Percentiles rank a stretch among this genome's conserved stretches.
phyloP scores from a whole-genome alignment of 805 yeast species.

The Candida koratica region DNA sequence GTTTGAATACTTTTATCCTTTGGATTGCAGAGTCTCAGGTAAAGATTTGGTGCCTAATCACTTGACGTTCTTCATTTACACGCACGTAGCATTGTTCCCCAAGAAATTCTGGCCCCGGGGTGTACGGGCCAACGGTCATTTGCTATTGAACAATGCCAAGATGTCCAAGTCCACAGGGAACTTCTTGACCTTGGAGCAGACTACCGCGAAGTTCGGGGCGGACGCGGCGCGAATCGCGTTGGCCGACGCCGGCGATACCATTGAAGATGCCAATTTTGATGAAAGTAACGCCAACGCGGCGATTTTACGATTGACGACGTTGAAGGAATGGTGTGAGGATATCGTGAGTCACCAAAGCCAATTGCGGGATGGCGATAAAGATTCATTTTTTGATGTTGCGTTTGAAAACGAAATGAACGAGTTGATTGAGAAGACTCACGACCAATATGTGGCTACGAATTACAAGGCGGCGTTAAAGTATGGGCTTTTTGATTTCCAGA shows the following conservation, averaged over 20 bases:
- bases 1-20: conserved; percentile 94
- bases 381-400: conserved; percentile 74
- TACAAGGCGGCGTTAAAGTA: conserved; percentile 86
- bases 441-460: conserved; percentile 65
- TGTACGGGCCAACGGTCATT: conserved; percentile 91
- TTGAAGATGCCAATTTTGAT: conserved; percentile 97
- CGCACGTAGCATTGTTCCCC: conserved; percentile 91
- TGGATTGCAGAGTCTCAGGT: conserved; percentile 89
- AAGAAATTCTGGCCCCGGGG: conserved; percentile 91
- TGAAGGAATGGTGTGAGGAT: conserved; percentile 95
- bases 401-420: conserved; percentile 92
- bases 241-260: conserved; percentile 97
- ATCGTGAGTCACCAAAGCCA: conserved; percentile 47
- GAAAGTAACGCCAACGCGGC: conserved; percentile 97
- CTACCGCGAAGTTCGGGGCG: conserved; percentile 88
- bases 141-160: conserved; percentile 91
- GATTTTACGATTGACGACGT: conserved; percentile 82
- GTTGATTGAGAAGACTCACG: conserved; percentile 69
- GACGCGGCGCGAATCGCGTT: conserved; percentile 96
- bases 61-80: conserved; percentile 90
- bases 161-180: conserved; percentile 98
- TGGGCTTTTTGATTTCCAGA: conserved; percentile 91
- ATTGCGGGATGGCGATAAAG: conserved; percentile 47
- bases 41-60: conserved; percentile 97
- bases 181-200: conserved; percentile 84